phyloP scores from a whole-genome alignment of 352 stramenopile genomes.

The Pythium phragmitis region DNA sequence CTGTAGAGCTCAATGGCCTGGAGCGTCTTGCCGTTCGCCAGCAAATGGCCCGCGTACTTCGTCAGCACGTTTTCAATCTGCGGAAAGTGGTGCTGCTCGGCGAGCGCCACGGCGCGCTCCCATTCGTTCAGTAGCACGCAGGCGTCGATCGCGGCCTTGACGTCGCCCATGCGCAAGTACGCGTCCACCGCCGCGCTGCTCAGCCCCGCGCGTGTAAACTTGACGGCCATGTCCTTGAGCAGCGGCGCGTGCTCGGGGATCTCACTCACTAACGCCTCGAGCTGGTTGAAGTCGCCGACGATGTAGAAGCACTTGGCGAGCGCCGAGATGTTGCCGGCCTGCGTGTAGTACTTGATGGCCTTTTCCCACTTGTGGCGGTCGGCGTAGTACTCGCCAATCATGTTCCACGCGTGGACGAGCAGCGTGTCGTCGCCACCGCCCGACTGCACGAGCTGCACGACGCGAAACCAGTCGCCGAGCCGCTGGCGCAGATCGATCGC shows the following conservation, averaged over 20 bases:
- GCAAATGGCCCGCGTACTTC: constrained; percentile 87
- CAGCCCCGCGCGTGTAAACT: constrained; percentile 88
- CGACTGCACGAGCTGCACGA: constrained; percentile 82
- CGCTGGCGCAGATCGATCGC: constrained; percentile 89
- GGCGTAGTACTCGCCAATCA: constrained; percentile 91
- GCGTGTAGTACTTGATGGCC: constrained; percentile 90
- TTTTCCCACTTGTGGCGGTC: constrained; percentile 92
- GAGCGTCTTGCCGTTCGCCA: constrained; percentile 84
- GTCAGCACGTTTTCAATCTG: constrained; percentile 93
- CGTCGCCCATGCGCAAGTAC: constrained; percentile 87
- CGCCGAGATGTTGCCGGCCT: constrained; percentile 73
- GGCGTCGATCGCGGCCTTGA: constrained; percentile 92
- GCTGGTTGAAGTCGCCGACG: constrained; percentile 85
- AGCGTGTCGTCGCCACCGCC: constrained; percentile 81
- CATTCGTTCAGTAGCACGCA: constrained; percentile 94
- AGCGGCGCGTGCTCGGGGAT: constrained; percentile 81
- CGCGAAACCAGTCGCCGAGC: constrained; percentile 92
- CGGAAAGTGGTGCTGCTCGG: constrained; percentile 90
- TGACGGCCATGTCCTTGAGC: constrained; percentile 82
- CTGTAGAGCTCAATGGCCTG: constrained; percentile 92
- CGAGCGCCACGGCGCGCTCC: constrained; percentile 88
- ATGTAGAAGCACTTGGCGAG: constrained; percentile 91
- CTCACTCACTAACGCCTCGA: constrained; percentile 83
- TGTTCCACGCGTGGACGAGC: constrained; percentile 79
- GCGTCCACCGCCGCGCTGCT: constrained; percentile 80